Evolutionary conservation across 1,139 yeast species (phyloP), one percentile per base, ranked within the genome.

Genomic region (Taphrina wiesneri): DNA sequence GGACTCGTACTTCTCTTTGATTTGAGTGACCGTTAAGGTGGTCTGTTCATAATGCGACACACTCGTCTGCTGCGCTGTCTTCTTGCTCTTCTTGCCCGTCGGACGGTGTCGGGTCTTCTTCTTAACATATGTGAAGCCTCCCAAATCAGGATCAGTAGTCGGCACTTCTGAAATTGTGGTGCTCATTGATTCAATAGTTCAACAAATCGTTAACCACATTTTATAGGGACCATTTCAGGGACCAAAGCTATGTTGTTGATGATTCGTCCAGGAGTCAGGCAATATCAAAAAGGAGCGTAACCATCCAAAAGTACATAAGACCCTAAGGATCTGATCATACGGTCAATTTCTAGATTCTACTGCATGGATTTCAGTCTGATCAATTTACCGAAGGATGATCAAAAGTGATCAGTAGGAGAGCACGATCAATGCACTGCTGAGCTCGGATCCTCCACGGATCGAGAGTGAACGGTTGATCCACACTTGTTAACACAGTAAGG

Each of bases 61-160:
- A 28, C 49, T 32, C 7, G 36, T 32, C 7, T 17, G 41, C 36
- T 26, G 41, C 2, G 13, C 13, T 5, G 28, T 23, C 21, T 23
- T 21, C 6, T 25, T 9, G 7, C 26, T 25, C 9, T 15, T 15
- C 19, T 34, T 59, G 1, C 25, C 26, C 11, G n/a, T 34, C 9
- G 46, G 26, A 15, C 36, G 30, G 5, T 34, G 13, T n/a, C 53
- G 46, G 9, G 34, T 15, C 25, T 59, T 59, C 30, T 43, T 25
- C 26, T 51, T 52, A 25, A 53, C 52, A 39, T 60, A 60, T 25
- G 56, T 52, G 39, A 60, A 60, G 1, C 64, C 64, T 17, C 30
- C 51, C 17, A 60, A 43, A 15, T 39, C 57, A n/a, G 47, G 51
- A 47, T 60, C 57, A 6, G 51, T 13, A 19, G 64, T 51, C 17